A percentile compares a stretch with the other conserved stretches of the same genome.
These are phyloP conservation scores for Cyberlindnera maclurae DNA, from an alignment of 805 yeast species.

Conservation along the genomic window DNA sequence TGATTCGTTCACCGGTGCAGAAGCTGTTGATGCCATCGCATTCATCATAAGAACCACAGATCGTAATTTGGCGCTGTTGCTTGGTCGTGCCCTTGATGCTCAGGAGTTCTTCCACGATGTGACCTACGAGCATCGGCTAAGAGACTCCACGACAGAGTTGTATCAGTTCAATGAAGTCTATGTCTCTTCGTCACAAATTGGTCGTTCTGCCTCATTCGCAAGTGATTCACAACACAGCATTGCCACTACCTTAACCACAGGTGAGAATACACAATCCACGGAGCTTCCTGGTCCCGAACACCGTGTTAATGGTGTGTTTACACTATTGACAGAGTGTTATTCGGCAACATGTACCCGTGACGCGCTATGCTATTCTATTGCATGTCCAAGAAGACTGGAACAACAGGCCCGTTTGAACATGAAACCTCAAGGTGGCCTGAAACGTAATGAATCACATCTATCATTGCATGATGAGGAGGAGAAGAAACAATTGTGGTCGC, in stretches of 20 bases:
- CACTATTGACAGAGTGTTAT: slow-evolving; percentile 87
- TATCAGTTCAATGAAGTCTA: slow-evolving; percentile 69
- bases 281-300: slow-evolving; percentile 11
- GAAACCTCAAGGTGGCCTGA: slow-evolving; percentile 81
- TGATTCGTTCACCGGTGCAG: slow-evolving; percentile 88
- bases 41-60: slow-evolving; percentile 84
- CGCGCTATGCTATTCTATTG: slow-evolving; percentile 83
- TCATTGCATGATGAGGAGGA: slow-evolving; percentile 72
- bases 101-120: slow-evolving; percentile 94
- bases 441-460: slow-evolving; percentile 62
- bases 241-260: slow-evolving; percentile 10
- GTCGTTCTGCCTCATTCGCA: slow-evolving; percentile 11
- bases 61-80: slow-evolving; percentile 76
- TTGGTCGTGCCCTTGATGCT: slow-evolving; percentile 91
- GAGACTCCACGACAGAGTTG: slow-evolving; percentile 83
- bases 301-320: slow-evolving; percentile 82
- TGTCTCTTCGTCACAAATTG: slow-evolving; percentile 17
- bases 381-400: slow-evolving; percentile 92
- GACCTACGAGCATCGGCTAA: slow-evolving; percentile 83
- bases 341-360: slow-evolving; percentile 95
- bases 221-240: slow-evolving; percentile 8
- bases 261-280: not conserved
- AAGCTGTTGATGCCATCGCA: slow-evolving; percentile 88
- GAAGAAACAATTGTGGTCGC: slow-evolving; percentile 86
- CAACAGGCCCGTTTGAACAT: slow-evolving; percentile 89